Percentiles rank a stretch among this genome's conserved stretches.
Conservation (phyloP, 202 grass and related monocot genomes). For the Setaria viridis region DNA sequence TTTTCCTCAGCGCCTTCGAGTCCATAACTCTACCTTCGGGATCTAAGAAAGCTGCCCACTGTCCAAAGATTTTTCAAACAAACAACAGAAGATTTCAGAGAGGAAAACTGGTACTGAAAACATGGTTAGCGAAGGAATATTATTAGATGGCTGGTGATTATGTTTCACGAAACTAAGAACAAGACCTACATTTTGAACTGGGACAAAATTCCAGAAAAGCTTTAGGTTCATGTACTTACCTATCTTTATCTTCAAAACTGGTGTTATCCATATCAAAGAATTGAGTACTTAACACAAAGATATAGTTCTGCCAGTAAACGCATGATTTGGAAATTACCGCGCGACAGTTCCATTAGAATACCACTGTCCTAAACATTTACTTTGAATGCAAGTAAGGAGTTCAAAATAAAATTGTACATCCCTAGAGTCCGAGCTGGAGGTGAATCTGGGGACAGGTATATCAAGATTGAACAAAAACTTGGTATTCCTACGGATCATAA, state of each 20-base stretch:
- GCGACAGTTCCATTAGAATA: neutral
- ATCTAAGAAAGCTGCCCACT: slow-evolving; percentile 93
- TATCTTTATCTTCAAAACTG: neutral
- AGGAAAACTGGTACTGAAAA: slow-evolving; percentile 14
- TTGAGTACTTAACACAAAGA: slow-evolving; percentile 11
- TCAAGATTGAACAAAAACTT: slow-evolving; percentile 12
- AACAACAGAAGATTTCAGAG: slow-evolving; percentile 36
- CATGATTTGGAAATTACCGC: slow-evolving; percentile 6
- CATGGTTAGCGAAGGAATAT: slow-evolving; percentile 26
- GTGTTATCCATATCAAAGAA: neutral
- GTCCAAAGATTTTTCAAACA: slow-evolving; percentile 48
- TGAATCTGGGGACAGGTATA: slow-evolving; percentile 1
- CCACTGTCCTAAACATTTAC: neutral
- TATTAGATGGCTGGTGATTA: neutral
- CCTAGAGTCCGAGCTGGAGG: slow-evolving; percentile 9
- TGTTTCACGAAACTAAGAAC: slow-evolving; percentile 32
- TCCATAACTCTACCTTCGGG: slow-evolving; percentile 92
- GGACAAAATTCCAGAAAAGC: neutral
- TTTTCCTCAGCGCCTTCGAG: slow-evolving; percentile 87
- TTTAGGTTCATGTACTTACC: slow-evolving; percentile 17
- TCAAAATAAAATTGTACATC: slow-evolving; percentile 27
- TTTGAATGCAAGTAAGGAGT: slow-evolving; percentile 13
- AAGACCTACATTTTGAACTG: neutral
- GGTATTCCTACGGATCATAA: slow-evolving; percentile 2
- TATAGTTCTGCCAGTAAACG: slow-evolving; percentile 20